Conservation (phyloP, 2,329 filamentous ascomycete species). For the Sclerotinia spermophila region DNA sequence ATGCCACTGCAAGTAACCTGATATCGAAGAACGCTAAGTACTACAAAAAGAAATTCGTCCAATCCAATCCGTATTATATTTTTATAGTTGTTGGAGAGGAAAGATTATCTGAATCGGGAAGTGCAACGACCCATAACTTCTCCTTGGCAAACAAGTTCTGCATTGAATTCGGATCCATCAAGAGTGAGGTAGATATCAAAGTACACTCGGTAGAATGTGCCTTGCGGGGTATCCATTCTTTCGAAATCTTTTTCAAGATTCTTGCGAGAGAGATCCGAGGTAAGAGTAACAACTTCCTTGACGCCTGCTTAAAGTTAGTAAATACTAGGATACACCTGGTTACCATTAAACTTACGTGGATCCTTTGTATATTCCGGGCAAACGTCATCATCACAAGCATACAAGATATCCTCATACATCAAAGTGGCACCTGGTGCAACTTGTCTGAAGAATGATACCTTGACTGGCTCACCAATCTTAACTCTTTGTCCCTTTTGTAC, state of each 20-base stretch:
- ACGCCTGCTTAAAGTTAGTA: conserved; percentile 62
- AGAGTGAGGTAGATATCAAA: conserved; percentile 86
- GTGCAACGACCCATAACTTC: conserved; percentile 98
- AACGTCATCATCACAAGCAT: conserved; percentile 96
- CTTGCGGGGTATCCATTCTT: conserved; percentile 97
- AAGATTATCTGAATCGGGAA: conserved; percentile 69
- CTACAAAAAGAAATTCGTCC: conserved; percentile 30
- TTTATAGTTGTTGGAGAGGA: conserved; percentile 14
- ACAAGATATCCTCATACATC: conserved; percentile 99
- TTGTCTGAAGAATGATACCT: conserved; percentile 97
- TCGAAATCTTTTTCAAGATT: conserved; percentile 99
- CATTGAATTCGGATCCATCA: conserved; percentile 96
- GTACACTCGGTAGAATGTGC: conserved; percentile 85
- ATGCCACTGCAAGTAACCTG: conserved; percentile 18
- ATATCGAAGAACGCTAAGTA: conserved; percentile 14
- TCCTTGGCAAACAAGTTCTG: conserved; percentile 97
- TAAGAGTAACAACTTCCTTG: conserved; percentile 97
- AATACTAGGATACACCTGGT: not conserved
- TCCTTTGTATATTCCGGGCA: conserved; percentile 99
- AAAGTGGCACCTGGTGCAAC: conserved; percentile 94
- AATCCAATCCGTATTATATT: conserved; percentile 20
- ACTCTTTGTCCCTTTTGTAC: conserved; percentile 98
- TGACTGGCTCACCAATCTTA: conserved; percentile 98
- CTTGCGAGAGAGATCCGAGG: conserved; percentile 93
- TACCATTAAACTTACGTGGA: conserved; percentile 70